Base-by-base conservation (phyloP, 306 rosid species). In the Hippophae gyantsensis region DNA sequence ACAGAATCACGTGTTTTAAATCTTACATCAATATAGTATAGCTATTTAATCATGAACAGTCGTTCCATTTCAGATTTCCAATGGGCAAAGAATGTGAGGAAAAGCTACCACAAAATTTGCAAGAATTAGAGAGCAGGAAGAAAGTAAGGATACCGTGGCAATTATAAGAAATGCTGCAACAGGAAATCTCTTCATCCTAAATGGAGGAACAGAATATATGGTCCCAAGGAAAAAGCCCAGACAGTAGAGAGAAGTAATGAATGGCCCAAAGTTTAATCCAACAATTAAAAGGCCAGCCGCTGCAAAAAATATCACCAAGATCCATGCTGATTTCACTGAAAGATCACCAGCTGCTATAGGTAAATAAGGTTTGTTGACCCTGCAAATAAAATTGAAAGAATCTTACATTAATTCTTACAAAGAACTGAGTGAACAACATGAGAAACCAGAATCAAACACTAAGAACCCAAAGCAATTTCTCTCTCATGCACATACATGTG, bases 331-430 rank as follows among this genome's bases (percentile, higher is more conserved):
- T 76, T 85, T 81, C 67, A 90, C 95, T 13, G 98, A 87, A 74
- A 90, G 95, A 76, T 90, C 96, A 69, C 98, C 98, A 2, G 98
- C 98, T 6, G 98, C 98, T 58, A 90, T 87, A 40, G 98, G 98
- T 71, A 90, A 78, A 76, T 90, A 90, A 13, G 96, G 96, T 64
- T 90, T 90, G 92, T 90, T 90, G 63, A 90, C 96, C 84, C 98
- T 90, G 95, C 72, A 83, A 73, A 73, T 14, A 54, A 69, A 72
- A 48, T 42, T 60, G 48, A 43, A 47, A 32, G 58, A 66, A 40
- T 23, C 25, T 54, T 56, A 25, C 52, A 56, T 54, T 9, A 62
- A 52, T 18, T 48, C 10, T 6, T 56, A 57, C 41, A 42, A 47
- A 25, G 13, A 45, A 11, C 52, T 43, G 55, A 25, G 45, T 9